phyloP scores from a whole-genome alignment of 2,329 filamentous ascomycete genomes.

The Neonectria faginata region DNA sequence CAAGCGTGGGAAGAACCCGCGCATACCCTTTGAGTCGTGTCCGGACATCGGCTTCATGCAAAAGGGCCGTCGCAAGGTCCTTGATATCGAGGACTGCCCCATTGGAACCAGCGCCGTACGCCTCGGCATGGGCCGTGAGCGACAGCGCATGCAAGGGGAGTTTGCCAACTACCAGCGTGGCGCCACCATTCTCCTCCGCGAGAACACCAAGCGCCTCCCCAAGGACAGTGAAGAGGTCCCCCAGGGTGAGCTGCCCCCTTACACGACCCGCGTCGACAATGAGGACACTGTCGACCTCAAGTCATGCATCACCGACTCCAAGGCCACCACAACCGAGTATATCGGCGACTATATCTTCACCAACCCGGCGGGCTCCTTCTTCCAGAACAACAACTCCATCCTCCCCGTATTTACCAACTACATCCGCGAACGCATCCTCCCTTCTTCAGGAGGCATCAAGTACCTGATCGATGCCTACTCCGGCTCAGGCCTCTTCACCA shows the following conservation, averaged over 20 bases:
- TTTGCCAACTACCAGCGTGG: slow-evolving; percentile 80
- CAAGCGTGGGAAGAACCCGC: slow-evolving; percentile 62
- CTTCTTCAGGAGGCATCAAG: slow-evolving; percentile 68
- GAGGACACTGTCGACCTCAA: slow-evolving; percentile 79
- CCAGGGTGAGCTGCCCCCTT: slow-evolving; percentile 44
- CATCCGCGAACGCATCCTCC: slow-evolving; percentile 83
- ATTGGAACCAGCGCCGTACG: slow-evolving; percentile 91
- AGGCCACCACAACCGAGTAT: slow-evolving; percentile 86
- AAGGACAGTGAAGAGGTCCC: slow-evolving; percentile 56
- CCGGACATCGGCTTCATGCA: slow-evolving; percentile 91
- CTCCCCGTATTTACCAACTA: slow-evolving; percentile 87
- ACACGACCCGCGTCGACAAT: slow-evolving; percentile 62
- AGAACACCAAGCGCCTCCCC: slow-evolving; percentile 78
- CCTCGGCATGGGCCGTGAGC: slow-evolving; percentile 81
- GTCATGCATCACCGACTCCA: slow-evolving; percentile 88
- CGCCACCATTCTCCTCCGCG: slow-evolving; percentile 88
- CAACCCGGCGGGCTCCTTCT: slow-evolving; percentile 94
- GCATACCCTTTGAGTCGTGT: slow-evolving; percentile 65
- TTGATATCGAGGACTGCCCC: slow-evolving; percentile 98
- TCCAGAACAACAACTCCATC: slow-evolving; percentile 99
- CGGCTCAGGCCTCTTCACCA: slow-evolving; percentile 95
- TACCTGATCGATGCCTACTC: slow-evolving; percentile 98
- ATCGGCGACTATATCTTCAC: slow-evolving; percentile 86
- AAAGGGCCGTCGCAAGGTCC: slow-evolving; percentile 81
- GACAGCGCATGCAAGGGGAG: slow-evolving; percentile 78